Evolutionary conservation across 2,329 filamentous ascomycete genomes (phyloP).

Genomic region (Phaeosphaeria sp.): DNA sequence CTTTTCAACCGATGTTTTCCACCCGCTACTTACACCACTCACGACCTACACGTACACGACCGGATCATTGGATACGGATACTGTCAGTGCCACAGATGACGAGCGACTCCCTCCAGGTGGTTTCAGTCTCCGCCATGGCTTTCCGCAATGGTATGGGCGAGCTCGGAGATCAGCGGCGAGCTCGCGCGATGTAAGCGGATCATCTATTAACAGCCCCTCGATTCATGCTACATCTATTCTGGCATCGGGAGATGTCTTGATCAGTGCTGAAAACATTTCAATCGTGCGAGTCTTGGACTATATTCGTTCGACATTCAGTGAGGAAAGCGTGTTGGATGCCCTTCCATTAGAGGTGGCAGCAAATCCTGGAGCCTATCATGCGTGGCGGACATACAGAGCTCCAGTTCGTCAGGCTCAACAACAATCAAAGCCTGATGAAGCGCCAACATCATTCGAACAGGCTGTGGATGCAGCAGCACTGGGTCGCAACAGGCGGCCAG

Average conservation of each 20-base stretch:
- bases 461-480: slow-evolving; percentile 28
- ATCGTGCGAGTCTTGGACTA: slow-evolving; percentile 74
- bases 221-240: slow-evolving; percentile 24
- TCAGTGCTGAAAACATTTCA: slow-evolving; percentile 22
- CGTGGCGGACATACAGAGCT: slow-evolving; percentile 78
- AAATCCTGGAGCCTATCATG: slow-evolving; percentile 92
- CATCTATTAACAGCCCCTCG: slow-evolving; percentile 27
- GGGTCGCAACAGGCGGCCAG: slow-evolving; percentile 67
- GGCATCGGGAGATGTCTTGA: slow-evolving; percentile 1
- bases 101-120: slow-evolving; percentile 85
- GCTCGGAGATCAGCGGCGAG: slow-evolving; percentile 35
- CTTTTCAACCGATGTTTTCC: slow-evolving; percentile 92
- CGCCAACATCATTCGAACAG: slow-evolving; percentile 18
- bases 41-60: slow-evolving; percentile 96
- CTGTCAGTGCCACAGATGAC: slow-evolving; percentile 82
- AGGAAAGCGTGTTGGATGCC: slow-evolving; percentile 76
- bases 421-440: slow-evolving; percentile 33
- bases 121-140: slow-evolving; percentile 89
- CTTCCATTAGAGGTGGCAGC: slow-evolving; percentile 83
- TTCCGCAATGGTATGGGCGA: slow-evolving; percentile 82
- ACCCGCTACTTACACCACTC: slow-evolving; percentile 87
- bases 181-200: slow-evolving; percentile 44
- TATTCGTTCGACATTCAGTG: slow-evolving; percentile 80
- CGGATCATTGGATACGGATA: slow-evolving; percentile 72
- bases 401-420: slow-evolving; percentile 40